Conservation (phyloP, 1,284 basidiomycete genomes). For the Pholiota adiposa region DNA sequence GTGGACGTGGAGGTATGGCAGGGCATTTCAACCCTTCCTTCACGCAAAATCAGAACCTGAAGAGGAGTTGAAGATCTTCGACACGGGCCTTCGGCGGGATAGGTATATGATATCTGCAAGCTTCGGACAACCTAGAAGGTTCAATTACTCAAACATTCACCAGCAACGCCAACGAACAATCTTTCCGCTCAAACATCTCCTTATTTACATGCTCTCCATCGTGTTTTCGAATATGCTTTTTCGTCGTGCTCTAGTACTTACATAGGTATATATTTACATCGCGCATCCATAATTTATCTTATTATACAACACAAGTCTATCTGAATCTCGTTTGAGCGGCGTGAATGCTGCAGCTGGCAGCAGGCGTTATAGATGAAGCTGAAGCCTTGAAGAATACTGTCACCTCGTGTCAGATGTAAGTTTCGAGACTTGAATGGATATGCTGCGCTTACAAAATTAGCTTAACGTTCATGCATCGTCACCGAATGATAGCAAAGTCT, state of each 20-base stretch:
- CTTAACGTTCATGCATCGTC: constrained; percentile 43
- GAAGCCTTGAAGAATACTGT: no score
- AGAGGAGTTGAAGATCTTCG: constrained; percentile 10
- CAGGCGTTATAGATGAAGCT: no score
- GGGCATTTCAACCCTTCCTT: constrained; percentile 44
- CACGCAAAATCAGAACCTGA: constrained; percentile 47
- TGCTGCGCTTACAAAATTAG: no score
- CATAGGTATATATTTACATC: constrained; percentile 3
- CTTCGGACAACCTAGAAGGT: neutral
- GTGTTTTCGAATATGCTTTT: constrained; percentile 2
- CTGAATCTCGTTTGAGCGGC: neutral
- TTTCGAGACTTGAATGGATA: no score
- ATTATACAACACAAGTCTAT: neutral
- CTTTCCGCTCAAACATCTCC: neutral
- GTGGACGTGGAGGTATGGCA: constrained; percentile 30
- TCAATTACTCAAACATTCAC: neutral
- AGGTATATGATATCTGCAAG: neutral
- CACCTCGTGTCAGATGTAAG: no score
- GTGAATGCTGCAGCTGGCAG: no score
- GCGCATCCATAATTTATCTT: neutral
- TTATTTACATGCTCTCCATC: neutral
- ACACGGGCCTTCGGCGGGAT: neutral
- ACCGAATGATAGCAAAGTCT: constrained; percentile 62
- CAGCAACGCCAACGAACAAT: neutral
- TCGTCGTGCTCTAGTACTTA: constrained; percentile 4